Evolutionary conservation across 2,329 filamentous ascomycete species (phyloP).

Genomic region (Ophiobolus disseminans): DNA sequence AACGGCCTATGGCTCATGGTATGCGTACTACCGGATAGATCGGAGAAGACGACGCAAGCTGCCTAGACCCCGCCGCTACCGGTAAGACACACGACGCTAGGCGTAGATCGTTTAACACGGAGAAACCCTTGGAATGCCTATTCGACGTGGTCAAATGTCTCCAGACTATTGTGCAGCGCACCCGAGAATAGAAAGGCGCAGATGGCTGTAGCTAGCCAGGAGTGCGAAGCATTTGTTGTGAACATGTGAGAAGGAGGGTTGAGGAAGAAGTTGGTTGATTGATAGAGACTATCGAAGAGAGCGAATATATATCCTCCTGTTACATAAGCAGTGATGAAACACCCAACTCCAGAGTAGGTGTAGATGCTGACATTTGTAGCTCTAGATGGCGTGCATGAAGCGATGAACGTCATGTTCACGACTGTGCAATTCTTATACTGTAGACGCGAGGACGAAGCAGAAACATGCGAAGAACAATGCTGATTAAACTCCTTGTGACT

Average conservation of each 20-base stretch:
- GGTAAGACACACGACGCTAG: not conserved
- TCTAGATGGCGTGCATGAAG: not conserved
- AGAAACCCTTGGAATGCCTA: not conserved
- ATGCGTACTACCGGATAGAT: too few relatives aligned
- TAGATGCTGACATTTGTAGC: too few relatives aligned
- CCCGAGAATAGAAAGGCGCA: not conserved
- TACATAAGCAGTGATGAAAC: too few relatives aligned
- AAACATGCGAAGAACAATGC: not conserved
- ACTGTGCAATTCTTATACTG: not conserved
- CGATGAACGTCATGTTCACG: not conserved
- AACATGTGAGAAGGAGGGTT: too few relatives aligned
- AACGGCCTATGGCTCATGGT: too few relatives aligned
- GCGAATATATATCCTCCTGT: too few relatives aligned
- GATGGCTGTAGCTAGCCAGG: not conserved
- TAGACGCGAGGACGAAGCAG: not conserved
- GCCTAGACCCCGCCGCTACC: conserved; percentile 3
- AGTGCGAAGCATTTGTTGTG: not conserved
- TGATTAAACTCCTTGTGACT: not conserved
- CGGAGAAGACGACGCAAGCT: conserved; percentile 28
- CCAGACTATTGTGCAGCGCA: not conserved
- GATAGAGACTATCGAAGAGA: too few relatives aligned
- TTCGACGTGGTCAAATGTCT: not conserved
- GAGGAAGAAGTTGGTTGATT: too few relatives aligned
- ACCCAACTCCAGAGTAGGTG: too few relatives aligned
- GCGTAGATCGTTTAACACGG: not conserved